Evolutionary conservation across 495 filamentous ascomycete species (phyloP).

Genomic region (Bathelium albidoporum): DNA sequence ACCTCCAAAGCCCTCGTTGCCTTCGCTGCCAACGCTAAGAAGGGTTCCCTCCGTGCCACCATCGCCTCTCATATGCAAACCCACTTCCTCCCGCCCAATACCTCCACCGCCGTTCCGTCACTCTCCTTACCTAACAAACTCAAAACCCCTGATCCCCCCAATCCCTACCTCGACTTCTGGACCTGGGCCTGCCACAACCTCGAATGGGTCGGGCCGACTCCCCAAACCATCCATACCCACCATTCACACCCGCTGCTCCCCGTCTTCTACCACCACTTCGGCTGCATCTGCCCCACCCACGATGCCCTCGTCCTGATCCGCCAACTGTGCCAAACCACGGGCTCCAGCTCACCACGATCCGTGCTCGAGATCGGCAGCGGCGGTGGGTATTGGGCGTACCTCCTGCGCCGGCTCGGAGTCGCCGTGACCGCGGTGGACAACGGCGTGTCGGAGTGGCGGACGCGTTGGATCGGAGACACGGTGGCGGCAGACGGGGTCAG

Average conservation of each 20-base stretch:
- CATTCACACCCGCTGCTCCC: slow-evolving; percentile 47
- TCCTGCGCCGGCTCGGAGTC: slow-evolving; percentile 40
- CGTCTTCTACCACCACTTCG: slow-evolving; percentile 59
- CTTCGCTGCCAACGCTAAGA: slow-evolving; percentile 48
- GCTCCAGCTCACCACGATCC: background rate
- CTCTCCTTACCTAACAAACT: slow-evolving; percentile 25
- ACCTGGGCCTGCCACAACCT: slow-evolving; percentile 37
- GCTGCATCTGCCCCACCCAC: slow-evolving; percentile 49
- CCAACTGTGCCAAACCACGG: slow-evolving; percentile 23
- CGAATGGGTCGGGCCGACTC: slow-evolving; percentile 44
- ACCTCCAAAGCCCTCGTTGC: slow-evolving; percentile 43
- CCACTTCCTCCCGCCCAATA: slow-evolving; percentile 26
- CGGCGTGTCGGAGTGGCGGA: slow-evolving; percentile 44
- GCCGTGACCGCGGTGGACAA: slow-evolving; percentile 41
- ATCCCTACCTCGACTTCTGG: slow-evolving; percentile 52
- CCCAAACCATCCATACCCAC: slow-evolving; percentile 27
- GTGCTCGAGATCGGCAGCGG: slow-evolving; percentile 48
- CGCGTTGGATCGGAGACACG: slow-evolving; percentile 50
- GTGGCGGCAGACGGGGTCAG: slow-evolving; percentile 36
- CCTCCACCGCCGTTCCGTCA: slow-evolving; percentile 7
- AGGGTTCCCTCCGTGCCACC: slow-evolving; percentile 40
- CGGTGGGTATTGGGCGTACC: slow-evolving; percentile 53
- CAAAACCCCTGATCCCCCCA: slow-evolving; percentile 31
- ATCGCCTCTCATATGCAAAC: slow-evolving; percentile 40
- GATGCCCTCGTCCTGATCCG: slow-evolving; percentile 42